These are phyloP conservation scores for Salix udensis DNA, from an alignment of 345 rosid genomes.

Conservation along the genomic window DNA sequence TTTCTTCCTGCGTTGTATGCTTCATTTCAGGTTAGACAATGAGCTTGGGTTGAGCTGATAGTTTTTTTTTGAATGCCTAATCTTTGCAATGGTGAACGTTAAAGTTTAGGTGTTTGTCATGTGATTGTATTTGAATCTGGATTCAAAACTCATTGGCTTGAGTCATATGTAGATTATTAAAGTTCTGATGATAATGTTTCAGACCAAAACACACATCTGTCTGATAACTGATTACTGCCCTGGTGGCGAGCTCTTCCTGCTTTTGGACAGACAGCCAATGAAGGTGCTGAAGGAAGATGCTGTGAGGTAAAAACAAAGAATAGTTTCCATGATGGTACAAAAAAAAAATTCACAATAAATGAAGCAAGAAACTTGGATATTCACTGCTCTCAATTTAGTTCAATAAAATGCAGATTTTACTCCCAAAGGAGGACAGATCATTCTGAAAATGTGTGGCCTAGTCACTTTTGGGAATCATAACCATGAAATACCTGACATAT, in stretches of 20 bases:
- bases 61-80: not conserved
- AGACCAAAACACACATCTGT: constrained; percentile 94
- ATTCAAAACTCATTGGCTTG: not conserved
- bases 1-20: constrained; percentile 97
- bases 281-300: constrained; percentile 94
- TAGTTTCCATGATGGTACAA: no score
- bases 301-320: constrained; percentile 46
- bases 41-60: not conserved
- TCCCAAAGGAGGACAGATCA: not conserved
- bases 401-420: not conserved
- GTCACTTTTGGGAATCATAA: not conserved
- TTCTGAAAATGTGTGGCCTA: not conserved
- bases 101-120: no score
- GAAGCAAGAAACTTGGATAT: not conserved
- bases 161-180: not conserved
- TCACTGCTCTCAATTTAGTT: not conserved
- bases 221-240: constrained; percentile 90
- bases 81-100: not conserved
- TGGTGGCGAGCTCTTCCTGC: constrained; percentile 93
- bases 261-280: constrained; percentile 73
- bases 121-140: not conserved
- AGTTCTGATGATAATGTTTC: constrained; percentile 30
- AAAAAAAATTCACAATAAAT: no score
- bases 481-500: constrained; percentile 5
- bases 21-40: constrained; percentile 74